These are phyloP conservation scores for Hamigera avellanea DNA, from an alignment of 495 filamentous ascomycete genomes.

Conservation along the genomic window DNA sequence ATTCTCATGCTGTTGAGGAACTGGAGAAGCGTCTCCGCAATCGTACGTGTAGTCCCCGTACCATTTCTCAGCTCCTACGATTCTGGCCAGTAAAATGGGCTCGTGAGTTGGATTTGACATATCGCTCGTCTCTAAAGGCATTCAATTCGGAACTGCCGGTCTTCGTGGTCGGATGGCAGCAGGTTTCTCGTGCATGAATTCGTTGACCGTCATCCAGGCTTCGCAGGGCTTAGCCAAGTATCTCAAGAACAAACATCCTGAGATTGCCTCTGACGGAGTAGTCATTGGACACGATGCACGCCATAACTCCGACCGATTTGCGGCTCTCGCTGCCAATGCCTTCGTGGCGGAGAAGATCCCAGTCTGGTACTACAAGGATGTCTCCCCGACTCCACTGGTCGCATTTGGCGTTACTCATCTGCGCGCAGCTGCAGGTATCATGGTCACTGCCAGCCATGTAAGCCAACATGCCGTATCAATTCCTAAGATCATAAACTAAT, in stretches of 20 bases:
- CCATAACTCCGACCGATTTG: constrained; percentile 55
- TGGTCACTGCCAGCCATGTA: constrained; percentile 62
- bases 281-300: constrained; percentile 61
- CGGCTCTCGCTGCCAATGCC: constrained; percentile 50
- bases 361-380: constrained; percentile 46
- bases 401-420: constrained; percentile 50
- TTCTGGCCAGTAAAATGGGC: too few relatives aligned
- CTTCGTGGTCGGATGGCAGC: constrained; percentile 59
- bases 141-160: constrained; percentile 62
- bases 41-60: constrained; percentile 22
- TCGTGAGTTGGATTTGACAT: too few relatives aligned
- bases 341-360: constrained; percentile 50
- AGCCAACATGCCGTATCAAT: constrained; percentile 4
- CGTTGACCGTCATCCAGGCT: constrained; percentile 58
- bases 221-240: constrained; percentile 61
- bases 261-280: constrained; percentile 33
- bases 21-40: constrained; percentile 45
- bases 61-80: neutral
- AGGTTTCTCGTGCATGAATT: constrained; percentile 60
- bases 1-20: constrained; percentile 33
- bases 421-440: constrained; percentile 51
- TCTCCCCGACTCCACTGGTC: constrained; percentile 56
- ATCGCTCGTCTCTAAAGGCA: too few relatives aligned
- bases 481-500: neutral
- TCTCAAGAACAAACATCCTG: constrained; percentile 31